Evolutionary conservation across 106 monocot species (phyloP).

Genomic region (Dendrobium huoshanense): DNA sequence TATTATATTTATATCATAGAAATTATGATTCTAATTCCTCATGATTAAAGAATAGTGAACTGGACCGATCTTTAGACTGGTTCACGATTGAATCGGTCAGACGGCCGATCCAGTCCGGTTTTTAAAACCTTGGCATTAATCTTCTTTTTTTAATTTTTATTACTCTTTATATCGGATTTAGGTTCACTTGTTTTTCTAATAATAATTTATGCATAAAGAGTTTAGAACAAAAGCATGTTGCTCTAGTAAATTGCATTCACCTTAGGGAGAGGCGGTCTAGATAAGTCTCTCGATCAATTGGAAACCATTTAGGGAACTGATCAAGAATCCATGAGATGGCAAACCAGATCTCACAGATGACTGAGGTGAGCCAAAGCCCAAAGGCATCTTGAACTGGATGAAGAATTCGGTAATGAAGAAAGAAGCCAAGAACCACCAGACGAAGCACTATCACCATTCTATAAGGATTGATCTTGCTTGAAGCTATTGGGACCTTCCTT

Average conservation of each 20-base stretch:
- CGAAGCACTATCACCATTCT: slow-evolving; percentile 87
- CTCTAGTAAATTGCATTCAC: slow-evolving; percentile 9
- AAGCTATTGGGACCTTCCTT: slow-evolving; percentile 83
- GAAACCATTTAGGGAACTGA: slow-evolving; percentile 98
- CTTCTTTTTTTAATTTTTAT: too few relatives aligned
- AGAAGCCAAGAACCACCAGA: slow-evolving; percentile 72
- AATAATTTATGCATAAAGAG: too few relatives aligned
- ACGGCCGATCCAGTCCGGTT: too few relatives aligned
- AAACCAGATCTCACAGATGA: slow-evolving; percentile 96
- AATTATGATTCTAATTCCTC: too few relatives aligned
- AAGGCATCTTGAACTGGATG: slow-evolving; percentile 81
- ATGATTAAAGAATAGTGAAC: too few relatives aligned
- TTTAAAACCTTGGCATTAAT: too few relatives aligned
- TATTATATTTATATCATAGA: too few relatives aligned
- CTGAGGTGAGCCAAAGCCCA: slow-evolving; percentile 82
- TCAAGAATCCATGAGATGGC: slow-evolving; percentile 96
- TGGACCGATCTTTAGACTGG: too few relatives aligned
- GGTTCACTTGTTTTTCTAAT: too few relatives aligned
- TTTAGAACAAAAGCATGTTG: too few relatives aligned
- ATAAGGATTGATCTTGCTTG: slow-evolving; percentile 92
- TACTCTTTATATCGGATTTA: too few relatives aligned
- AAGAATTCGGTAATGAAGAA: slow-evolving; percentile 76
- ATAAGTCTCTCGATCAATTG: slow-evolving; percentile 88
- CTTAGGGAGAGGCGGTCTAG: slow-evolving; percentile 94
- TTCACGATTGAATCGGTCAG: too few relatives aligned